Conservation (phyloP, 1,284 basidiomycete species). For the Kalmanozyma brasiliensis region DNA sequence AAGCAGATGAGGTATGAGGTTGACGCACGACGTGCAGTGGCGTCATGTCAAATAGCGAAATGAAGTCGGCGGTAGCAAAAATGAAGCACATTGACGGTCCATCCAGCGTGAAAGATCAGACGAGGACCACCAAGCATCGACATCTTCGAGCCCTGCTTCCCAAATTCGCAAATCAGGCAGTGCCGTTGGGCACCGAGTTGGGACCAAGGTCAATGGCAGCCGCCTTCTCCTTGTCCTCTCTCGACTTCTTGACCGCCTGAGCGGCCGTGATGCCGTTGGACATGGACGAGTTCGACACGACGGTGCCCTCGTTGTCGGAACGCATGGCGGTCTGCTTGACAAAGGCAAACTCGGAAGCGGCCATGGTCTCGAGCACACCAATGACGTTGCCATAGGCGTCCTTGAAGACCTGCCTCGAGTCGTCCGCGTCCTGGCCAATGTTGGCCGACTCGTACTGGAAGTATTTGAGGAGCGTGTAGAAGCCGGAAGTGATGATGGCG, state of each 20-base stretch:
- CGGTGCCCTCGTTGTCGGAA: slow-evolving; percentile 27
- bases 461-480: slow-evolving; percentile 49
- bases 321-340: slow-evolving; percentile 20
- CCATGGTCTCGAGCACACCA: slow-evolving; percentile 49
- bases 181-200: slow-evolving; percentile 13
- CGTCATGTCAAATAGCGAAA: too few species aligned
- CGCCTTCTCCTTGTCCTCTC: slow-evolving; percentile 27
- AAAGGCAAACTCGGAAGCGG: slow-evolving; percentile 28
- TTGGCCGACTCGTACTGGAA: slow-evolving; percentile 54
- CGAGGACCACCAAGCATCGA: background rate
- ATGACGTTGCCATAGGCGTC: slow-evolving; percentile 47
- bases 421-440: slow-evolving; percentile 54
- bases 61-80: background rate
- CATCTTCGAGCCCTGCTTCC: background rate
- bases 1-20: too few species aligned
- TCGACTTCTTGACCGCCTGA: slow-evolving; percentile 22
- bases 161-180: slow-evolving; percentile 10
- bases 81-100: too few species aligned
- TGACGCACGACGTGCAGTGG: too few species aligned
- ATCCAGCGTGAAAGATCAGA: too few species aligned
- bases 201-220: slow-evolving; percentile 30
- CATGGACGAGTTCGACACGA: slow-evolving; percentile 9
- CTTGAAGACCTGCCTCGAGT: slow-evolving; percentile 42
- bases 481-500: slow-evolving; percentile 42
- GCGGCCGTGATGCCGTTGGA: slow-evolving; percentile 22